Conservation (phyloP, 257 asterid genomes). For the Leptodermis oblonga region DNA sequence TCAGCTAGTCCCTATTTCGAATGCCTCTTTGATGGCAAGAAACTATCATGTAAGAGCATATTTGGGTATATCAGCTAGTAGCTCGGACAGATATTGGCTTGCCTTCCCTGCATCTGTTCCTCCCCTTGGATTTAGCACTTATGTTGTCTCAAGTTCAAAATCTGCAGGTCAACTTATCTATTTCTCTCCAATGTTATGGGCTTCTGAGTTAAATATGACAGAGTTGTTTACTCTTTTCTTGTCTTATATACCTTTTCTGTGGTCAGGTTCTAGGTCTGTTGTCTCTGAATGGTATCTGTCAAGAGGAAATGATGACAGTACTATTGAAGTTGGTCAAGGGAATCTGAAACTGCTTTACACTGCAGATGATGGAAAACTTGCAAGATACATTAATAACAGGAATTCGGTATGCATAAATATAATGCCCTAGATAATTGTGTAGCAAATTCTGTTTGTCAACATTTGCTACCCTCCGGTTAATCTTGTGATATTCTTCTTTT, state of each 20-base stretch:
- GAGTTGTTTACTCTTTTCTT: not conserved
- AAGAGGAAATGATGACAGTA: conserved; percentile 8
- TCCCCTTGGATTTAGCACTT: conserved; percentile 84
- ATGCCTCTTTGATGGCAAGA: conserved; percentile 35
- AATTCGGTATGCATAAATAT: conserved; percentile 36
- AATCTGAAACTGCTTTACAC: conserved; percentile 58
- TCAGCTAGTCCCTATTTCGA: conserved; percentile 60
- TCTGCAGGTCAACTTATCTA: conserved; percentile 34
- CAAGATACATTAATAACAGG: conserved; percentile 43
- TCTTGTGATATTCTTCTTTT: not conserved
- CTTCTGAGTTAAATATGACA: not conserved
- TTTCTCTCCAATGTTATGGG: not conserved
- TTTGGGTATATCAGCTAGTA: conserved; percentile 42
- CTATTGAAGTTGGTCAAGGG: conserved; percentile 66
- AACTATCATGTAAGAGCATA: conserved; percentile 52
- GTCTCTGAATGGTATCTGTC: conserved; percentile 23
- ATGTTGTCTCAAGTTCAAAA: conserved; percentile 41
- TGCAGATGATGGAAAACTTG: conserved; percentile 49
- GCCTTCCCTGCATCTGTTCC: conserved; percentile 65
- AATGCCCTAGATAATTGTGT: not conserved
- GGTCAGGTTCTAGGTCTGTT: conserved; percentile 27
- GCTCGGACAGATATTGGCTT: conserved; percentile 51
- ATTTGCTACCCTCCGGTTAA: not conserved
- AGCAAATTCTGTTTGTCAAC: not conserved
- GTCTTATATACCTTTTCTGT: not conserved